Percentiles rank a stretch among this genome's conserved stretches.
These are phyloP conservation scores for Byssothecium circinans DNA, from an alignment of 2,329 filamentous ascomycete species.

Conservation along the genomic window DNA sequence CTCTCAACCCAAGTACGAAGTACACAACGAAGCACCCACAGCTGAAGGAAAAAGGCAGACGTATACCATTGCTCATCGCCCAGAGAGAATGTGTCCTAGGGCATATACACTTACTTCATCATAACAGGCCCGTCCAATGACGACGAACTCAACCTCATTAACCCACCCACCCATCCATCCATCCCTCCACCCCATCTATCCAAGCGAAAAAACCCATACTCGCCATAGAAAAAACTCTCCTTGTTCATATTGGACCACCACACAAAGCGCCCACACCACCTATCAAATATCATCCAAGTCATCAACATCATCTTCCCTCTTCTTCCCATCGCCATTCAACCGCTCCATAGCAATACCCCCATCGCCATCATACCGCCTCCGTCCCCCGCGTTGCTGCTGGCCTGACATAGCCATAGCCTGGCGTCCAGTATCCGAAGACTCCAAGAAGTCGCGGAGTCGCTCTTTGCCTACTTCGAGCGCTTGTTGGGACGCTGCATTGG, in stretches of 20 bases:
- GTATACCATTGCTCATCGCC: too few relatives aligned
- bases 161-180: too few relatives aligned
- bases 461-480: conserved; percentile 90
- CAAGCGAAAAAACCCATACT: not conserved
- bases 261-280: not conserved
- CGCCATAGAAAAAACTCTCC: not conserved
- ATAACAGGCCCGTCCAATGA: too few relatives aligned
- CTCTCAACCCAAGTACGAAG: too few relatives aligned
- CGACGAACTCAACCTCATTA: too few relatives aligned
- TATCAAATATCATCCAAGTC: conserved; percentile 42
- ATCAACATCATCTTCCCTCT: conserved; percentile 29
- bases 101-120: too few relatives aligned
- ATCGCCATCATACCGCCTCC: not conserved
- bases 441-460: conserved; percentile 84
- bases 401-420: conserved; percentile 74
- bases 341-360: conserved; percentile 42
- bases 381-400: conserved; percentile 11
- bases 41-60: too few relatives aligned
- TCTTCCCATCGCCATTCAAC: conserved; percentile 48
- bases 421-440: conserved; percentile 80
- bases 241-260: too few relatives aligned
- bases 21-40: too few relatives aligned
- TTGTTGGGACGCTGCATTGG: conserved; percentile 82
- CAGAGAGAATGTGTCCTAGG: too few relatives aligned
- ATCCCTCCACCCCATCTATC: not conserved